Conservation (phyloP, 257 asterid genomes). For the Paulownia fortunei region DNA sequence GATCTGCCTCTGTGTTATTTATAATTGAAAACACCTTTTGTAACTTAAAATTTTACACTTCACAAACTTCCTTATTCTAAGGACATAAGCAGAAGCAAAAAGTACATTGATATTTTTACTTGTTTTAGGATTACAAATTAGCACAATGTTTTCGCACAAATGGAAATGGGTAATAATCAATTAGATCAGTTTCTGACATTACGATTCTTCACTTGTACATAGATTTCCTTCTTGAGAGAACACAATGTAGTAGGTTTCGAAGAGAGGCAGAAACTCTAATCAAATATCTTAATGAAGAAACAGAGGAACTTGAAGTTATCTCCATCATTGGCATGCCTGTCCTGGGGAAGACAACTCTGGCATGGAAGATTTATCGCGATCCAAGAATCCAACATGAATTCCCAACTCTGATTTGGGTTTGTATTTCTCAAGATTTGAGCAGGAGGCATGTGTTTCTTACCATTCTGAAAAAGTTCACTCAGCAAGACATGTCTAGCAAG, state of each 20-base stretch:
- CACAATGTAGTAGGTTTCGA: slow-evolving; percentile 39
- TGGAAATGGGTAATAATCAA: neutral
- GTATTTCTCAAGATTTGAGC: slow-evolving; percentile 40
- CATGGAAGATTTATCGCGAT: slow-evolving; percentile 24
- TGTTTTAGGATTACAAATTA: neutral
- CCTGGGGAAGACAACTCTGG: slow-evolving; percentile 35
- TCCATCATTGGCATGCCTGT: slow-evolving; percentile 47
- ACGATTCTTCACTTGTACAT: neutral
- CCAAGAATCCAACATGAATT: slow-evolving; percentile 2
- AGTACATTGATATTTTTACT: neutral
- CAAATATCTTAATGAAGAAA: slow-evolving; percentile 27
- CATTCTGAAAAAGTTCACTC: slow-evolving; percentile 30
- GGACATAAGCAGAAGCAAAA: neutral
- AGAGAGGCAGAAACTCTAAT: slow-evolving; percentile 31
- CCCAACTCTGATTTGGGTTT: slow-evolving; percentile 35
- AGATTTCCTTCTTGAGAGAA: slow-evolving; percentile 31
- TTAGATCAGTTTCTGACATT: neutral
- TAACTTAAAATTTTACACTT: neutral
- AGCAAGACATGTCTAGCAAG: slow-evolving; percentile 12
- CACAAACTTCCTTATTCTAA: neutral
- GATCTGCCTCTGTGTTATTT: too few relatives aligned
- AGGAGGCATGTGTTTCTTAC: too few relatives aligned
- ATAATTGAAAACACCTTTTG: too few relatives aligned
- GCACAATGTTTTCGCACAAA: neutral
- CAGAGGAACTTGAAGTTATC: slow-evolving; percentile 30